Evolutionary conservation across 2,329 filamentous ascomycete species (phyloP).

Genomic region (Escovopsis weberi): DNA sequence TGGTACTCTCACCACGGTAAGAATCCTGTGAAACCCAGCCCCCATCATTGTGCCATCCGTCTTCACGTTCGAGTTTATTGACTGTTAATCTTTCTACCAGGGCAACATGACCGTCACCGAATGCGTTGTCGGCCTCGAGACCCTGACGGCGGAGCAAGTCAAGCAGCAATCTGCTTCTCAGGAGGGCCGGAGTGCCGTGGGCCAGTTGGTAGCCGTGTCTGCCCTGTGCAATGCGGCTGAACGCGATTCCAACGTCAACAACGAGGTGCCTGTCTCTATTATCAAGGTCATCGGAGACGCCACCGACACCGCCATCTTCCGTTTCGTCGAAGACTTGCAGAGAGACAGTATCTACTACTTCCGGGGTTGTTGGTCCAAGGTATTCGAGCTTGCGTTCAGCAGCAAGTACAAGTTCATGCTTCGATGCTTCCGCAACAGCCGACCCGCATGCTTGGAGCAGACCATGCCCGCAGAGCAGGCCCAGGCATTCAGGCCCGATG

Average conservation of each 20-base stretch:
- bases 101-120: constrained; percentile 64
- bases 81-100: constrained; percentile 15
- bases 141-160: constrained; percentile 36
- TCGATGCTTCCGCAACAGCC: constrained; percentile 36
- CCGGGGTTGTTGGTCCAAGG: constrained; percentile 47
- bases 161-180: constrained; percentile 22
- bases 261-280: constrained; percentile 41
- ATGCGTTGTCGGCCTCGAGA: constrained; percentile 40
- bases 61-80: too few species aligned
- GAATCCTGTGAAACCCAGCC: constrained; percentile 1
- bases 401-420: constrained; percentile 79
- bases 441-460: constrained; percentile 17
- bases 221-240: constrained; percentile 63
- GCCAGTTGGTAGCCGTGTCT: constrained; percentile 45
- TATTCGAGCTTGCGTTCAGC: constrained; percentile 60
- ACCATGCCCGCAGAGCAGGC: constrained; percentile 24
- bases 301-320: constrained; percentile 60
- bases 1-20: constrained; percentile 47
- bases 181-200: constrained; percentile 18
- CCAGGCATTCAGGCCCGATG: constrained; percentile 19
- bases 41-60: too few species aligned
- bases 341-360: constrained; percentile 41
- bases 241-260: constrained; percentile 53
- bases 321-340: constrained; percentile 50
- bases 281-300: constrained; percentile 60